phyloP scores from a whole-genome alignment of 1,139 yeast genomes.

The Yamadazyma mexicana region DNA sequence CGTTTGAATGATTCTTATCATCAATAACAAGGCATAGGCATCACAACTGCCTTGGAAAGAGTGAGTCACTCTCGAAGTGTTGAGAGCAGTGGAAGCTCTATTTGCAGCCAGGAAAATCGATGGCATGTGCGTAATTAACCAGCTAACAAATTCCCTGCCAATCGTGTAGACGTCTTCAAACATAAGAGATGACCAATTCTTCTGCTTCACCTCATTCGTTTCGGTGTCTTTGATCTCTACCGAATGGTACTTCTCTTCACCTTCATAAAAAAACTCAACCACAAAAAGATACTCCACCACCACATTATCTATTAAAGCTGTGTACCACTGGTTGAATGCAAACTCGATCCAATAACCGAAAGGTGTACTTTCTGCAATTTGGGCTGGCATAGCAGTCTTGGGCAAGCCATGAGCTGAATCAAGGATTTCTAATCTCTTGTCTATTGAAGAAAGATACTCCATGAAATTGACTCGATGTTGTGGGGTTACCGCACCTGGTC shows the following conservation, averaged over 20 bases:
- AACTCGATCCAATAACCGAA: slow-evolving; percentile 69
- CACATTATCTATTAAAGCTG: slow-evolving; percentile 75
- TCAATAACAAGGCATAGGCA: slow-evolving; percentile 74
- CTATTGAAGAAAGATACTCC: slow-evolving; percentile 57
- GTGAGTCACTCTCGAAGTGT: slow-evolving; percentile 20
- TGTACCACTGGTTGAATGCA: slow-evolving; percentile 69
- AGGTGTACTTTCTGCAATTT: slow-evolving; percentile 78
- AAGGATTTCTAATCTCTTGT: slow-evolving; percentile 56
- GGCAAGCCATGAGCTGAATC: slow-evolving; percentile 33
- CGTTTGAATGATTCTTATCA: slow-evolving; percentile 69
- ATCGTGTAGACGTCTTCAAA: slow-evolving; percentile 50
- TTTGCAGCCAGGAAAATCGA: slow-evolving; percentile 18
- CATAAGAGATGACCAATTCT: slow-evolving; percentile 55
- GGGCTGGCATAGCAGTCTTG: slow-evolving; percentile 73
- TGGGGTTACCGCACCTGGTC: slow-evolving; percentile 3
- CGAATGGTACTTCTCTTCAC: slow-evolving; percentile 36
- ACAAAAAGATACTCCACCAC: slow-evolving; percentile 76
- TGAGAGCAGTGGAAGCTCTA: slow-evolving; percentile 19
- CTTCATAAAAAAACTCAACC: slow-evolving; percentile 65
- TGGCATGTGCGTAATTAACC: slow-evolving; percentile 37
- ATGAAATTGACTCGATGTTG: slow-evolving; percentile 22
- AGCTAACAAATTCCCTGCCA: slow-evolving; percentile 40
- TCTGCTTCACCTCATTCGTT: slow-evolving; percentile 16
- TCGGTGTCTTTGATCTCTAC: slow-evolving; percentile 13
- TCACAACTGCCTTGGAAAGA: slow-evolving; percentile 53